Base-by-base conservation (phyloP, 2,329 filamentous ascomycete species). In the Trichoderma sp. region DNA sequence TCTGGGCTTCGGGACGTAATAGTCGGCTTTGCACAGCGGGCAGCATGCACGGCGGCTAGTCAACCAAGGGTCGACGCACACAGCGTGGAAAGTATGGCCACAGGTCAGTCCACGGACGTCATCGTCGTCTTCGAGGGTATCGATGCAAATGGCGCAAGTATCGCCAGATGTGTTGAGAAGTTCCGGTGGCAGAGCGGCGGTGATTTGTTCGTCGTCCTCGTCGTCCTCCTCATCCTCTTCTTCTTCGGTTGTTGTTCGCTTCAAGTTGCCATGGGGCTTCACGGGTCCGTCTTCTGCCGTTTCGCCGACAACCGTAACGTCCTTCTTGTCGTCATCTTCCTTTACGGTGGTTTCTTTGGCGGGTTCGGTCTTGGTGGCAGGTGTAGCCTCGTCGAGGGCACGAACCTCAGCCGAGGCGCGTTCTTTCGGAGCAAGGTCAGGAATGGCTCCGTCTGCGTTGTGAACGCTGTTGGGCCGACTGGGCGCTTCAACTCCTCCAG, bases 71-170 rank as follows among this genome's bases (percentile, higher is more conserved):
- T 99, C 96, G 63, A 99, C 89, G 79, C 96, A 99, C 50, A 92
- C 93, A 65, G 94, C 95, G 80, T 99, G 96, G 88, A 98, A 99
- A 68, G 95, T 95, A 81, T 99, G 96, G n/a, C 96, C 96, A 78
- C 96, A 99, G 4, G 93, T 94, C 73, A 99, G 84, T 3, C 96
- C 96, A 76, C 96, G 93, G 64, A 99, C 91, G 79, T 99, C 95
- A 76, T 98, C 96, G 74, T 98, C 93, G 74, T 98, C 94, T 80
- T 99, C 96, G 20, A 99, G 88, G 0, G 89, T 92, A 79, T 99
- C 96, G 75, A 99, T 92, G 81, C 96, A 99, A 77, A 99, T 98
- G 65, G 96, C 96, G 81, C 96, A 99, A 2, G 94, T 92, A 79
- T 99, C 96, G 57, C 95, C 96, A 0, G 94, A 93, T 67, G 92